Conservation (phyloP, 768 basidiomycete genomes). For the Mycena metata region DNA sequence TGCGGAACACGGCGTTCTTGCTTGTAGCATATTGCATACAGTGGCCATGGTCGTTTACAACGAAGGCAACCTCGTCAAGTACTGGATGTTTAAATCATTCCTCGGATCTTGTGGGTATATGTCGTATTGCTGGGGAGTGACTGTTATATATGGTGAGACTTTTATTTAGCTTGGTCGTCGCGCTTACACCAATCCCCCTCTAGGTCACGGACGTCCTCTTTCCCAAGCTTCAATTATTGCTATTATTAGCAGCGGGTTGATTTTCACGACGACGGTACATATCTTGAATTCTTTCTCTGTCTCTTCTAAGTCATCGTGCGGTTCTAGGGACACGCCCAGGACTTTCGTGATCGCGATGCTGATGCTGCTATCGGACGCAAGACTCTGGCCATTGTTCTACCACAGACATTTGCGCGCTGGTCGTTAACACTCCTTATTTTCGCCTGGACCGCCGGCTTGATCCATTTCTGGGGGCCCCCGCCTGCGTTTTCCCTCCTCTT, state of each 20-base stretch:
- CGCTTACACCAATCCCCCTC: background rate
- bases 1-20: constrained; percentile 17
- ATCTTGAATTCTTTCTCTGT: constrained; percentile 15
- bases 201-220: constrained; percentile 28
- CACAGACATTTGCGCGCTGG: constrained; percentile 33
- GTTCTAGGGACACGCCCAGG: constrained; percentile 35
- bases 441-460: constrained; percentile 27
- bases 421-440: constrained; percentile 30
- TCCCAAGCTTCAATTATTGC: constrained; percentile 36
- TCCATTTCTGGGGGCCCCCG: constrained; percentile 34
- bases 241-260: constrained; percentile 44
- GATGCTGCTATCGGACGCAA: constrained; percentile 37
- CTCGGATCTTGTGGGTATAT: constrained; percentile 34
- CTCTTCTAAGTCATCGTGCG: background rate
- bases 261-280: constrained; percentile 52
- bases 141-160: constrained; percentile 27
- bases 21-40: constrained; percentile 30
- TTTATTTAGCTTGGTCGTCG: background rate
- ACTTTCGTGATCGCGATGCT: constrained; percentile 36
- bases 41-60: constrained; percentile 31
- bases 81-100: constrained; percentile 33
- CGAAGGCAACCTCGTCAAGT: constrained; percentile 12
- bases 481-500: constrained; percentile 15
- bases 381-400: constrained; percentile 34
- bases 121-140: constrained; percentile 37